These are phyloP conservation scores for Dioszegia hungarica DNA, from an alignment of 768 basidiomycete species.

Conservation along the genomic window DNA sequence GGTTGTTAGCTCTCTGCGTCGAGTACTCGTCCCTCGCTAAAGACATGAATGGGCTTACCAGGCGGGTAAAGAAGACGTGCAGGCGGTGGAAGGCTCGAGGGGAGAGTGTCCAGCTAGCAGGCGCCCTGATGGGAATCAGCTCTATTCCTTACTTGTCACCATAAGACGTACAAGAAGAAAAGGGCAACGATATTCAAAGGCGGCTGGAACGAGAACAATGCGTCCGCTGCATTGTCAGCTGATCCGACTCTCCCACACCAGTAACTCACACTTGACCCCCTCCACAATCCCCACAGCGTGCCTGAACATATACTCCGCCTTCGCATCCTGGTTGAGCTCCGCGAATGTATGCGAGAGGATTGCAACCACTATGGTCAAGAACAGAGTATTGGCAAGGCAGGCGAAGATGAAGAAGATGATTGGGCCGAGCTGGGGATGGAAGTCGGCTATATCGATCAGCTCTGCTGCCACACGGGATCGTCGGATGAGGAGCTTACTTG, in stretches of 20 bases:
- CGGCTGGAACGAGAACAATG: slow-evolving; percentile 18
- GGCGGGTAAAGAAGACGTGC: slow-evolving; percentile 17
- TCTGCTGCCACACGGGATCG: background rate
- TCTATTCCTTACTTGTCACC: too few species aligned
- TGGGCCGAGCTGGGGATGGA: slow-evolving; percentile 16
- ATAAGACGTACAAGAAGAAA: slow-evolving; percentile 9
- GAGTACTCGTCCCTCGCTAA: too few species aligned
- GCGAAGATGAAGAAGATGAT: slow-evolving; percentile 20
- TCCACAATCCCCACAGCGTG: slow-evolving; percentile 17
- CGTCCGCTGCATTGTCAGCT: slow-evolving; percentile 8
- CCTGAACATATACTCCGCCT: slow-evolving; percentile 20
- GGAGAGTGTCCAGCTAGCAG: slow-evolving; percentile 7
- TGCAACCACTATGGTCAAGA: slow-evolving; percentile 15
- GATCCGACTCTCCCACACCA: background rate
- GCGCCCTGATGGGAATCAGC: background rate
- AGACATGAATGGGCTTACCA: slow-evolving; percentile 1
- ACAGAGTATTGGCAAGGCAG: slow-evolving; percentile 15
- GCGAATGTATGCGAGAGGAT: slow-evolving; percentile 15
- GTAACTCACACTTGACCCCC: slow-evolving; percentile 15
- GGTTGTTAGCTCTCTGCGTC: background rate
- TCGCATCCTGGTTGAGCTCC: slow-evolving; percentile 17
- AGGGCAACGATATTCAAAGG: slow-evolving; percentile 15
- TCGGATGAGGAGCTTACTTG: slow-evolving; percentile 1
- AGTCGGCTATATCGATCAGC: slow-evolving; percentile 8
- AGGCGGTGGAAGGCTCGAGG: slow-evolving; percentile 13